These are phyloP conservation scores for Penicillium silybi DNA, from an alignment of 495 filamentous ascomycete genomes.

Conservation along the genomic window DNA sequence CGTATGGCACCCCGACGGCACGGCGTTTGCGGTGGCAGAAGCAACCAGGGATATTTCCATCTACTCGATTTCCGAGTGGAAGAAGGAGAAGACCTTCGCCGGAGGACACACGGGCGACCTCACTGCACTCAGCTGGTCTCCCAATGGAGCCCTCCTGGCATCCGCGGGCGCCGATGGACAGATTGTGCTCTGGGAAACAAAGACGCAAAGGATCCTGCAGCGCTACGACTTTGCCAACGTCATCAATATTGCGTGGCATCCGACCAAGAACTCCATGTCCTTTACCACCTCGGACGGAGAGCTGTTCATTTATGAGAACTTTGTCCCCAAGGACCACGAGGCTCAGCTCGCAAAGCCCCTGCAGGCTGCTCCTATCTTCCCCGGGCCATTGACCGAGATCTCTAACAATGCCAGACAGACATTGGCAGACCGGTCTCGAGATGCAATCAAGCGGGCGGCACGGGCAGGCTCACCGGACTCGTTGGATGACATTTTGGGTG, in stretches of 20 bases:
- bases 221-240: constrained; percentile 75
- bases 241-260: constrained; percentile 86
- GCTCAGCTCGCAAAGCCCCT: constrained; percentile 56
- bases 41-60: constrained; percentile 81
- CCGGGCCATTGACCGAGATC: constrained; percentile 70
- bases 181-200: constrained; percentile 83
- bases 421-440: constrained; percentile 53
- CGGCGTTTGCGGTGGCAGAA: constrained; percentile 83
- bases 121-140: constrained; percentile 86
- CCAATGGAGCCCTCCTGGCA: constrained; percentile 83
- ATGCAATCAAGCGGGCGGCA: constrained; percentile 37
- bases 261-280: constrained; percentile 77
- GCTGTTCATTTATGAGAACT: constrained; percentile 79
- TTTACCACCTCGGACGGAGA: constrained; percentile 90
- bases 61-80: constrained; percentile 81
- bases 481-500: constrained; percentile 54
- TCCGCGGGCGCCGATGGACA: constrained; percentile 80
- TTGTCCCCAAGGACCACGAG: constrained; percentile 64
- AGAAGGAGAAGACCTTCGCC: constrained; percentile 70
- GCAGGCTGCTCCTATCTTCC: constrained; percentile 81
- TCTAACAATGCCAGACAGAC: constrained; percentile 59
- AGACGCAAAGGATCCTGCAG: constrained; percentile 66
- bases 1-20: constrained; percentile 92
- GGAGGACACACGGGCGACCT: constrained; percentile 81
- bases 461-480: constrained; percentile 52